Evolutionary conservation across 1,139 yeast species (phyloP), one percentile per base, ranked within the genome.

Genomic region (Entelexis paramagnoliae): DNA sequence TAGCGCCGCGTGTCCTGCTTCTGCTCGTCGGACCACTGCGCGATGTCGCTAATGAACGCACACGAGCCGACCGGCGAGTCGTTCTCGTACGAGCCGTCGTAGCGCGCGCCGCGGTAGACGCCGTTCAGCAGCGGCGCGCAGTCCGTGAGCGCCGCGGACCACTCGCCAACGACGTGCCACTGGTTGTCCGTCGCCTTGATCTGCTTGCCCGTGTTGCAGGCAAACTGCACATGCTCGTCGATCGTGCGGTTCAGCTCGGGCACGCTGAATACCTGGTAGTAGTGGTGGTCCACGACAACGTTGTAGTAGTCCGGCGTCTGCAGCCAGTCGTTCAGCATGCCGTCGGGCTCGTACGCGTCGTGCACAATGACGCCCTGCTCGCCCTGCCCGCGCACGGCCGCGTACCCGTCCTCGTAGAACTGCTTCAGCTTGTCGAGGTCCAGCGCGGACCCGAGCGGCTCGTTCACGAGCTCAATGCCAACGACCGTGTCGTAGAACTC

Each of bases 51-150:
- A 61, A 76, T 78, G 48, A 73, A 72, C 14, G 68, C 76, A 69
- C 96, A 87, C 3, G 81, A 70, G 22, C 89, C 95, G 54, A 80
- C 70, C 62, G 71, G 73, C 29, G 72, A 68, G 30, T 77, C 68
- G 56, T 63, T 63, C 22, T 51, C 46, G 58, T 68, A 83, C 48
- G 82, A 72, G 26, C 87, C 94, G 49, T 85, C 88, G 69, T 76
- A 88, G 62, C 97, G 79, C 26, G 96, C 81, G 49, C 96, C 96
- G 52, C 80, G 73, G 46, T 87, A 86, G 40, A 86, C 94, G 61
- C 97, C 97, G 63, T 91, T 91, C 56, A 91, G 72, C 95, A 95
- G 85, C 55, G 74, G 74, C 22, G 94, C 80, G 72, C 98, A 91
- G 69, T 91, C 97, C 13, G 96, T 87, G 60, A 89, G 73, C 1